phyloP scores from a whole-genome alignment of 2,329 filamentous ascomycete species.

The Aaosphaeria arxii region DNA sequence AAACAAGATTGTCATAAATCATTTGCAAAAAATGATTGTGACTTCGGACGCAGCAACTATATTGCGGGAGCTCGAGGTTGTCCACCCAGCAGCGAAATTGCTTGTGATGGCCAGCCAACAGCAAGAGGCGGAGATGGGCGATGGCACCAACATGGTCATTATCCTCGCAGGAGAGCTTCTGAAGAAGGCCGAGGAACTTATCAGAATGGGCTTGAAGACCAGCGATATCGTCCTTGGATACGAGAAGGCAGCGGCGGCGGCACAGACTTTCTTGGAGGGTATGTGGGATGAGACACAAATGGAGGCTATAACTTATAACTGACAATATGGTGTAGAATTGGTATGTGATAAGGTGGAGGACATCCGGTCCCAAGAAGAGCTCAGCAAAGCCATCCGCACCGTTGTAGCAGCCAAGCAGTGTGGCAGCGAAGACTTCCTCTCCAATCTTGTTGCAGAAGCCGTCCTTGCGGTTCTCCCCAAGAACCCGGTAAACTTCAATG shows the following conservation, averaged over 20 bases:
- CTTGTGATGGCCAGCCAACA: constrained; percentile 98
- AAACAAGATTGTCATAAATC: constrained; percentile 99
- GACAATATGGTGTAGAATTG: constrained; percentile 55
- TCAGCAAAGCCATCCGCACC: constrained; percentile 92
- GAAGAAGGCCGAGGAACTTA: constrained; percentile 93
- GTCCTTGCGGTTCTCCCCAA: constrained; percentile 88
- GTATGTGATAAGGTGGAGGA: constrained; percentile 88
- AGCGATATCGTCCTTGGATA: constrained; percentile 95
- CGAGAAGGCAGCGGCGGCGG: constrained; percentile 88
- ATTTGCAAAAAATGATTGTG: constrained; percentile 98
- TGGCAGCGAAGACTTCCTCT: constrained; percentile 85
- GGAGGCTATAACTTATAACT: not conserved
- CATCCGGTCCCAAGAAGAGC: constrained; percentile 73
- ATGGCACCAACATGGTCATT: constrained; percentile 97
- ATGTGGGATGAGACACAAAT: constrained; percentile 12
- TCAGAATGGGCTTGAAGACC: constrained; percentile 97
- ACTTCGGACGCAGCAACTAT: constrained; percentile 98
- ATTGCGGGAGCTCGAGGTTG: constrained; percentile 93
- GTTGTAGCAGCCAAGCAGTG: constrained; percentile 97
- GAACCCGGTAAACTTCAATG: constrained; percentile 94
- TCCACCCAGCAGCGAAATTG: constrained; percentile 95
- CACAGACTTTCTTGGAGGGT: constrained; percentile 78
- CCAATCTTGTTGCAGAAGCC: constrained; percentile 80
- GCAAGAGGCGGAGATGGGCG: constrained; percentile 98
- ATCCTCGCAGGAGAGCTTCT: constrained; percentile 91